These are phyloP conservation scores for Mentha longifolia DNA, from an alignment of 257 asterid genomes.

Conservation along the genomic window DNA sequence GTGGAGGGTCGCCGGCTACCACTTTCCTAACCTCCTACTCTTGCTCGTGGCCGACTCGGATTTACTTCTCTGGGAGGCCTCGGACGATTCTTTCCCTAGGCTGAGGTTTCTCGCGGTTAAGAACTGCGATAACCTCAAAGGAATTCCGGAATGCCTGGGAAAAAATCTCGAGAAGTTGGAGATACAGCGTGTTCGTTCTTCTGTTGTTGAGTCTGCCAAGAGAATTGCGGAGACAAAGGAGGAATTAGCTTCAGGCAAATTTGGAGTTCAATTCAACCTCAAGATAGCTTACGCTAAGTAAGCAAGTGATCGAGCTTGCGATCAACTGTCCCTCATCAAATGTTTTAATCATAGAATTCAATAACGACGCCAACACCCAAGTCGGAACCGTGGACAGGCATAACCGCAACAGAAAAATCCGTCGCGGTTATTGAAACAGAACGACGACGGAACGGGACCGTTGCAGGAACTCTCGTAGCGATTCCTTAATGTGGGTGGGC, in stretches of 20 bases:
- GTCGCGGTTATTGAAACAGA: no score
- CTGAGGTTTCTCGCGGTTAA: not conserved
- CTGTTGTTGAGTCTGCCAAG: not conserved
- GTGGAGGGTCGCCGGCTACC: not conserved
- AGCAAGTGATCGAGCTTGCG: no score
- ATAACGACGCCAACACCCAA: no score
- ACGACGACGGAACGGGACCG: no score
- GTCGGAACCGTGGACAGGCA: no score
- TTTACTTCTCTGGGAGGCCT: not conserved
- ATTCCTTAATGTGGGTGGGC: no score
- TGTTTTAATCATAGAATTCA: no score
- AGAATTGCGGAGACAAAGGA: not conserved
- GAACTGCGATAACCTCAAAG: not conserved
- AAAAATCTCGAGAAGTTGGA: not conserved
- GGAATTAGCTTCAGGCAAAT: not conserved
- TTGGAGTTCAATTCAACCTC: not conserved
- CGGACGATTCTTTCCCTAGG: not conserved
- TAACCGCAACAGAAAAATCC: no score
- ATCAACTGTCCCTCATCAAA: no score
- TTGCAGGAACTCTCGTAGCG: no score
- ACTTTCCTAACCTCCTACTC: not conserved
- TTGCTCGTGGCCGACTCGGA: not conserved
- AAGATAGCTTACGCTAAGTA: no score
- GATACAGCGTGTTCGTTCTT: not conserved
- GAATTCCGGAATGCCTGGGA: not conserved